Conservation (phyloP, 2,329 filamentous ascomycete genomes). For the Aspergillus fumigatus region DNA sequence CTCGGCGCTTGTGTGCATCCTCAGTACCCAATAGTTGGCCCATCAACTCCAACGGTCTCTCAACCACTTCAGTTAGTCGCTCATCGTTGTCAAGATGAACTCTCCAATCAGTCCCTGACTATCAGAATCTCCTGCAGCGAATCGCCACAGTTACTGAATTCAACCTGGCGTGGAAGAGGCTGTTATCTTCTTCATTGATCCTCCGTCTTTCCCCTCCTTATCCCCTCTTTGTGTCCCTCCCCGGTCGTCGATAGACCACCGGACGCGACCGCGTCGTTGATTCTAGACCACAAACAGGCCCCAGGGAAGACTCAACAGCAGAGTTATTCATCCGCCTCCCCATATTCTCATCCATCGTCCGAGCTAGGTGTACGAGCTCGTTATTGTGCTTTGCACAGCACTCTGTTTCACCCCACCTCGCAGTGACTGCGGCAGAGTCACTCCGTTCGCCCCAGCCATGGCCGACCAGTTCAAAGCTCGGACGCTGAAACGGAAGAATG, state of each 20-base stretch:
- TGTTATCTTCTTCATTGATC: neutral
- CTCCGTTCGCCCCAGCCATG: constrained; percentile 37
- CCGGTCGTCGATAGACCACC: neutral
- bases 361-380: neutral
- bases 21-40: neutral
- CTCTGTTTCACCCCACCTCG: constrained; percentile 3
- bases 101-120: neutral
- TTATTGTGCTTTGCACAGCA: neutral
- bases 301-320: neutral
- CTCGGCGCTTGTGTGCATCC: neutral
- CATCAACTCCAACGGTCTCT: neutral
- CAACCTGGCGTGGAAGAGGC: neutral
- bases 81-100: neutral
- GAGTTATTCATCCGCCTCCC: neutral
- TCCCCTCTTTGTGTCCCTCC: neutral
- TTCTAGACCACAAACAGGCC: neutral
- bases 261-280: neutral
- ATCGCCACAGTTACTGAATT: neutral
- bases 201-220: neutral
- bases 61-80: constrained; percentile 1
- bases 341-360: neutral
- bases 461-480: constrained; percentile 59
- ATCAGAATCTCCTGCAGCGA: neutral
- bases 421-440: constrained; percentile 1
- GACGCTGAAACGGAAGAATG: constrained; percentile 98